Conservation (phyloP, 2,329 filamentous ascomycete genomes). For the Talaromyces sp. region DNA sequence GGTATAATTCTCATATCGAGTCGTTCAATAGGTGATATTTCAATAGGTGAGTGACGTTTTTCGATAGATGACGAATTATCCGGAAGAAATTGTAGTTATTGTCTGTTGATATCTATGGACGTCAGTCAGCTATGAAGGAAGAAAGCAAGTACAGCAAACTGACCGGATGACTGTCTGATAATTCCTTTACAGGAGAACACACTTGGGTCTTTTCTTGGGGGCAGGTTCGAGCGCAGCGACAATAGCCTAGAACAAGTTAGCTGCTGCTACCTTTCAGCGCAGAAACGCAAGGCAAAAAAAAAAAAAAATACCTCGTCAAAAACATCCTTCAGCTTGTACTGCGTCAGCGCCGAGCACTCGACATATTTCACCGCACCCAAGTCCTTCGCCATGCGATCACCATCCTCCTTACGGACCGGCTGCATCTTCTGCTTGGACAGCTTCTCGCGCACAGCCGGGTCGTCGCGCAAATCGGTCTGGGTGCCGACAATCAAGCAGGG, state of each 20-base stretch:
- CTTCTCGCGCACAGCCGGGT: conserved; percentile 82
- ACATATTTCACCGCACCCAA: conserved; percentile 98
- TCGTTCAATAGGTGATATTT: background rate
- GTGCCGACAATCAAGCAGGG: conserved; percentile 97
- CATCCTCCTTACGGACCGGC: conserved; percentile 86
- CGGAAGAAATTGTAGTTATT: background rate
- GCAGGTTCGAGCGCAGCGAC: conserved; percentile 88
- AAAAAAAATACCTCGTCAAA: conserved; percentile 78
- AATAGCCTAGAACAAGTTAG: conserved; percentile 63
- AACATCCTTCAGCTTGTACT: conserved; percentile 98
- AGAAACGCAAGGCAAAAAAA: background rate
- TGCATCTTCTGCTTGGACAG: conserved; percentile 93
- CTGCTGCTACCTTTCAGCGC: background rate
- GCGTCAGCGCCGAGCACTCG: conserved; percentile 94
- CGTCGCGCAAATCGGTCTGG: conserved; percentile 92
- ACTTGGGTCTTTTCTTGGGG: conserved; percentile 74
- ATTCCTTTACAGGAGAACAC: conserved; percentile 59
- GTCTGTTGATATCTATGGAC: background rate
- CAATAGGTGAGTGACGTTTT: too few species aligned
- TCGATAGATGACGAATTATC: background rate
- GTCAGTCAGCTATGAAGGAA: background rate
- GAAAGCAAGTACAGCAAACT: background rate
- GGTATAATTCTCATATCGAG: background rate
- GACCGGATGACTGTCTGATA: background rate
- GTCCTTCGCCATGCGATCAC: conserved; percentile 94